These are phyloP conservation scores for Aspergillus phoenicis DNA, from an alignment of 2,329 filamentous ascomycete genomes.

Conservation along the genomic window DNA sequence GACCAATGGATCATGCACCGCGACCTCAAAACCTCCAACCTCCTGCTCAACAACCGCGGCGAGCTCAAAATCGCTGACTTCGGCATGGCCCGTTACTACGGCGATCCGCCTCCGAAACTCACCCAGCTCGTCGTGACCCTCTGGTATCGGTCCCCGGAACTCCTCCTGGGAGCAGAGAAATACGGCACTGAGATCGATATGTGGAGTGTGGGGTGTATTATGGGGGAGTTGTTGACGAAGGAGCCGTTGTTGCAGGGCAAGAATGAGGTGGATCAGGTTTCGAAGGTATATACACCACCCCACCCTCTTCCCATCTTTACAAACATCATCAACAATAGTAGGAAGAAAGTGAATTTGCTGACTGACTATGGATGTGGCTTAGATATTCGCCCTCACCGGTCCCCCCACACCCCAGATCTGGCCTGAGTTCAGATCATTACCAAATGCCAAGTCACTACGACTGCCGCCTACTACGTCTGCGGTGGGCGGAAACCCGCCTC, in stretches of 20 bases:
- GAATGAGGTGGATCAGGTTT: constrained; percentile 89
- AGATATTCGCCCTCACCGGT: constrained; percentile 86
- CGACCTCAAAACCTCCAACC: constrained; percentile 90
- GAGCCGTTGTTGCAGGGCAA: constrained; percentile 82
- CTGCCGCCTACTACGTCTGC: constrained; percentile 56
- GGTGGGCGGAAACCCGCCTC: constrained; percentile 41
- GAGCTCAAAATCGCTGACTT: constrained; percentile 96
- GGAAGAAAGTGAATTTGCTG: constrained; percentile 9
- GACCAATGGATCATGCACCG: constrained; percentile 88
- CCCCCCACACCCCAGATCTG: constrained; percentile 79
- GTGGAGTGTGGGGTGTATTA: constrained; percentile 96
- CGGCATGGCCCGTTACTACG: constrained; percentile 91
- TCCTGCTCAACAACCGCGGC: constrained; percentile 93
- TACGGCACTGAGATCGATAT: constrained; percentile 84
- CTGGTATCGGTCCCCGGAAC: constrained; percentile 92
- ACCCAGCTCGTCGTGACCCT: constrained; percentile 94
- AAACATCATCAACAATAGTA: not conserved
- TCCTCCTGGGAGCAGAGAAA: constrained; percentile 75
- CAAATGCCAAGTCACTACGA: constrained; percentile 79
- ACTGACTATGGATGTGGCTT: constrained; percentile 10
- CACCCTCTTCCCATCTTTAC: not conserved
- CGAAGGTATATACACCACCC: constrained; percentile 51
- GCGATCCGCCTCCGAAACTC: constrained; percentile 74
- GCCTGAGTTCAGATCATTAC: constrained; percentile 83
- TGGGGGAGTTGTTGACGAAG: constrained; percentile 83